Evolutionary conservation across 371 early-diverging fungal species (phyloP), one percentile per base, ranked within the genome.

Genomic region (Aphelidium insulamus): DNA sequence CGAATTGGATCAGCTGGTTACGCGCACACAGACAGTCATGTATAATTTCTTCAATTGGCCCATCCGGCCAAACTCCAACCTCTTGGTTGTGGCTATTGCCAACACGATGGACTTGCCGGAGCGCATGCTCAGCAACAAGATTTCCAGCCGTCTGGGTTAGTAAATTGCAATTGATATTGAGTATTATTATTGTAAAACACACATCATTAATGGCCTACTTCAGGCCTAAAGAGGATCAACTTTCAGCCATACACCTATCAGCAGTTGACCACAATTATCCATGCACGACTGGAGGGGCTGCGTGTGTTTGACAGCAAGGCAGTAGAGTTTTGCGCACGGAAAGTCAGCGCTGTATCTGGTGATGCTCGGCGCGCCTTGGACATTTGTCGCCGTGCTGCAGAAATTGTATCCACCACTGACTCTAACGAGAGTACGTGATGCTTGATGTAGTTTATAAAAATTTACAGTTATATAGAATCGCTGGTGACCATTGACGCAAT

Each of bases 71-170:
- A 53, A 73, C 32, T 79, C 88, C 3, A 56, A 72, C 30, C 50
- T 97, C 10, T 70, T 94, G 36, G 77, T 98, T 0, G 62, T 98
- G 14, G 87, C 92, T 0, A 78, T 98, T 29, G 97, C 98, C 18
- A 98, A 98, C 46, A 97, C 97, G 0, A 92, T 98, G 83, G 92
- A 97, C 49, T 55, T 98, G 18, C 97, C 97, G 0, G 97, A 97
- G 44, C 68, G 87, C 31, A 63, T 83, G 55, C 65, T 91, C 30
- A 62, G 69, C n/a, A 78, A 82, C 45, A 85, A 85, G 42, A 69
- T 94, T 22, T 78, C 91, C 3, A 86, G 90, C 51, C 63, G 97
- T 7, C 48, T 97, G 33, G 95, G 87, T 62, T 62, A 45, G 37
- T 39, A 35, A 17, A 35, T 11, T 19, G 18, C 19, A 23, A 19